Conservation (phyloP, 2,329 filamentous ascomycete species). For the Pseudocercospora cruenta region DNA sequence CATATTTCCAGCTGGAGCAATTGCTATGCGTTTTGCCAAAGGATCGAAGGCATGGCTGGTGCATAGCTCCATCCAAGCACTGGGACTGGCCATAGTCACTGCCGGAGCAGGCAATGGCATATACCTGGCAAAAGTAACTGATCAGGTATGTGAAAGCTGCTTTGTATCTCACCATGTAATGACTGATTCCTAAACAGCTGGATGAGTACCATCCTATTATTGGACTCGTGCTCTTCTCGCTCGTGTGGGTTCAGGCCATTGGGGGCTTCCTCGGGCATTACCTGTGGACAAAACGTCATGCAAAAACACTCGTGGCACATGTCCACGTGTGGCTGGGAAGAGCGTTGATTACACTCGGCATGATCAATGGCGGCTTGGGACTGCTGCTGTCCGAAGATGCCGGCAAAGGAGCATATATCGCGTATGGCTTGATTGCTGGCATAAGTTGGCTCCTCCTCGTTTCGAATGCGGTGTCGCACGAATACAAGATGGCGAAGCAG, state of each 20-base stretch:
- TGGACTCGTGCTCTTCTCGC: not conserved
- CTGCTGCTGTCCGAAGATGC: conserved; percentile 44
- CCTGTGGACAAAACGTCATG: not conserved
- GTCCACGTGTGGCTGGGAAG: not conserved
- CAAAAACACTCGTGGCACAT: not conserved
- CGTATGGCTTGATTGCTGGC: not conserved
- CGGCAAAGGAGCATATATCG: not conserved
- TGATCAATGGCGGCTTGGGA: conserved; percentile 62
- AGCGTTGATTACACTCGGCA: conserved; percentile 51
- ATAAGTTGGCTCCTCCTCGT: not conserved
- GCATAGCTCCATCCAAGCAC: not conserved
- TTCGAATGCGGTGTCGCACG: not conserved
- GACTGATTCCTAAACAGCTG: not conserved
- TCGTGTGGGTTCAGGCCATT: not conserved
- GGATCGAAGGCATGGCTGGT: not conserved
- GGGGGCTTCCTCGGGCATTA: not conserved
- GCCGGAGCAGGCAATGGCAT: not conserved
- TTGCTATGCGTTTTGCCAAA: not conserved
- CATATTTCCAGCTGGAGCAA: not conserved
- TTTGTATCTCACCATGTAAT: not conserved
- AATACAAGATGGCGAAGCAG: not conserved
- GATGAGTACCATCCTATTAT: not conserved
- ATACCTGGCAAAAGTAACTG: not conserved
- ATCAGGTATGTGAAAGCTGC: not conserved
- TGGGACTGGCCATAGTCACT: not conserved